Percentiles rank a stretch among this genome's conserved stretches.
phyloP scores from a whole-genome alignment of 164 flowering plant species.

The Dillenia turbinata region DNA sequence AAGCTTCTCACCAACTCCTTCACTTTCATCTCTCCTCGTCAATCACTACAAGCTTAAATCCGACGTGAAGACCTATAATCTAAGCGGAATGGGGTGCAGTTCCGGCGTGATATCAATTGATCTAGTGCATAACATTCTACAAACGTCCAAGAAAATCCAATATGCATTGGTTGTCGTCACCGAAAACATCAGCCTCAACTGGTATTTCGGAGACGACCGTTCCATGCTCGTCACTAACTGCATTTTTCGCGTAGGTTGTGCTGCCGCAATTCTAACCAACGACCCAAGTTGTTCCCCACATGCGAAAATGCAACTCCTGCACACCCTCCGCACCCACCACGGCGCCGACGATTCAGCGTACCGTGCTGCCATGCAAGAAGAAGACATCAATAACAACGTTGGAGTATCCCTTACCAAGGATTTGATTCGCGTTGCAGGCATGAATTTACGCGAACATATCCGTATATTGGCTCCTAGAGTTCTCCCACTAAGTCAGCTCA shows the following conservation, averaged over 20 bases:
- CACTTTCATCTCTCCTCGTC: constrained; percentile 40
- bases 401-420: constrained; percentile 67
- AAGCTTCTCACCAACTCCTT: constrained; percentile 41
- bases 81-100: constrained; percentile 68
- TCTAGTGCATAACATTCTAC: constrained; percentile 35
- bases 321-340: constrained; percentile 52
- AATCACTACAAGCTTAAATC: constrained; percentile 35
- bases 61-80: constrained; percentile 41
- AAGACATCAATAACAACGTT: constrained; percentile 38
- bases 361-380: constrained; percentile 45
- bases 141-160: constrained; percentile 10
- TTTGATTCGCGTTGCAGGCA: constrained; percentile 47
- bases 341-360: constrained; percentile 50
- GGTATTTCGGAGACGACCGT: constrained; percentile 55
- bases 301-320: constrained; percentile 42
- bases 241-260: constrained; percentile 56
- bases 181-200: constrained; percentile 49
- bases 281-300: constrained; percentile 22
- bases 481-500: constrained; percentile 42
- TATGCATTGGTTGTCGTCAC: constrained; percentile 50
- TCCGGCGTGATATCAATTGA: constrained; percentile 45
- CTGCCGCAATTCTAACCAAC: constrained; percentile 44
- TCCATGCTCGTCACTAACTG: constrained; percentile 61
- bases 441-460: constrained; percentile 31
- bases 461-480: constrained; percentile 36